Evolutionary conservation across 768 basidiomycete species (phyloP), one percentile per base, ranked within the genome.

Genomic region (Harrya chromipes): DNA sequence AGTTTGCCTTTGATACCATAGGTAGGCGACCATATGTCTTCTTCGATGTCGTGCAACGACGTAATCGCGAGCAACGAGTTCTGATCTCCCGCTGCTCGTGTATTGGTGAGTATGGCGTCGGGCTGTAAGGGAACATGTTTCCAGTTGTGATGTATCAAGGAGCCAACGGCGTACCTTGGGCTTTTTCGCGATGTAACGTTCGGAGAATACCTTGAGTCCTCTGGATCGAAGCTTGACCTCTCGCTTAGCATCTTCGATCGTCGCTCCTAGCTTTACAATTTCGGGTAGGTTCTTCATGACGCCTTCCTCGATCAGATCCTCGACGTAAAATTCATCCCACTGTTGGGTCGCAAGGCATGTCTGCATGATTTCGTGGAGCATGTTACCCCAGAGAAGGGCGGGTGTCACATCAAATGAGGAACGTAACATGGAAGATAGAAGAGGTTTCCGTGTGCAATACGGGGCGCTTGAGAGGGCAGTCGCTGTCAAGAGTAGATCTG

Each of bases 1-100:
- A 98, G 73, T 69, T 98, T 98, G 20, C 97, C 97, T 66, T 94
- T 95, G 31, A 99, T 74, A 1, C 97, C 97, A 59, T 90, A 95
- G 2, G 82, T 86, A 0, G 97, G 95, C 1, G 92, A 94, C 88
- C 91, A 97, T 55, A 99, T 95, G 56, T 97, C 94, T 64, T 99
- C 97, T 72, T 99, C 97, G 36, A 95, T 78, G 49, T 93, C 94
- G 53, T 91, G 79, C 5, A 97, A 69, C 24, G 84, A 73, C 6
- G 80, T 73, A 41, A 99, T 83, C 0, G 90, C 87, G 0, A 97
- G 75, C 10, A 79, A 70, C 2, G 84, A 78, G 1, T 70, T 69
- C 21, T 75, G 74, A 14, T 75, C 70, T 2, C 72, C 67, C 0
- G 60, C 59, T 14, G 84, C 74, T 9, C 88, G 79, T 1, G 83